phyloP scores from a whole-genome alignment of 2,329 filamentous ascomycete genomes.

The Penicillium brevicompactum region DNA sequence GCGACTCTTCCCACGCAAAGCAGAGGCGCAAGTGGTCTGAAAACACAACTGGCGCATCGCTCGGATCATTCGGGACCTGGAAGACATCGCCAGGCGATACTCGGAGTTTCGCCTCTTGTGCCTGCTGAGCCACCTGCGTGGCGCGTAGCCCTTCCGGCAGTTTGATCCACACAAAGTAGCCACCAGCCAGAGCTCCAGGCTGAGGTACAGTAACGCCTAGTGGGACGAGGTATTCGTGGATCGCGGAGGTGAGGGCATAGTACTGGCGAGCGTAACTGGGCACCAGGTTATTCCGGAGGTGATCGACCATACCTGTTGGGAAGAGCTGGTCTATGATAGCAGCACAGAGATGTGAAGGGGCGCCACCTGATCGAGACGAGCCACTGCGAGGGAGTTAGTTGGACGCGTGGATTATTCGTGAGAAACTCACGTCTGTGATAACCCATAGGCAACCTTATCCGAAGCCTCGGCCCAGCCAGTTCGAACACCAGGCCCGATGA shows the following conservation, averaged over 20 bases:
- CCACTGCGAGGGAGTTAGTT: constrained; percentile 46
- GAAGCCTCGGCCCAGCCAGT: constrained; percentile 87
- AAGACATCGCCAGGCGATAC: constrained; percentile 72
- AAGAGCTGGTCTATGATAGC: constrained; percentile 60
- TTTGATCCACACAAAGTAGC: constrained; percentile 83
- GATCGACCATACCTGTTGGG: constrained; percentile 51
- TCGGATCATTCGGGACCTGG: constrained; percentile 61
- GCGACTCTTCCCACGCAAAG: constrained; percentile 72
- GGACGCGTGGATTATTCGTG: neutral
- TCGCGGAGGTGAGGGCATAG: constrained; percentile 58
- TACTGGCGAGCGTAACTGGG: constrained; percentile 60
- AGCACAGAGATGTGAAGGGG: constrained; percentile 61
- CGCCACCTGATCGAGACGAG: constrained; percentile 60
- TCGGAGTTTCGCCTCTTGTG: constrained; percentile 66
- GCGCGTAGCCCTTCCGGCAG: constrained; percentile 60
- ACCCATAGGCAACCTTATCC: constrained; percentile 59
- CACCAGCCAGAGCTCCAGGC: constrained; percentile 62
- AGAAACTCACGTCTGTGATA: constrained; percentile 58
- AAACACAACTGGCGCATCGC: constrained; percentile 53
- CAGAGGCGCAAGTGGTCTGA: constrained; percentile 65
- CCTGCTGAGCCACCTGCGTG: constrained; percentile 58
- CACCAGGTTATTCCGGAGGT: constrained; percentile 56
- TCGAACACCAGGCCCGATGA: constrained; percentile 76
- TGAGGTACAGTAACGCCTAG: constrained; percentile 56
- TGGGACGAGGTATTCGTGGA: constrained; percentile 62